Percentiles rank a stretch among this genome's conserved stretches.
These are phyloP conservation scores for Manihot esculenta DNA, from an alignment of 441 rosid genomes.

Conservation along the genomic window DNA sequence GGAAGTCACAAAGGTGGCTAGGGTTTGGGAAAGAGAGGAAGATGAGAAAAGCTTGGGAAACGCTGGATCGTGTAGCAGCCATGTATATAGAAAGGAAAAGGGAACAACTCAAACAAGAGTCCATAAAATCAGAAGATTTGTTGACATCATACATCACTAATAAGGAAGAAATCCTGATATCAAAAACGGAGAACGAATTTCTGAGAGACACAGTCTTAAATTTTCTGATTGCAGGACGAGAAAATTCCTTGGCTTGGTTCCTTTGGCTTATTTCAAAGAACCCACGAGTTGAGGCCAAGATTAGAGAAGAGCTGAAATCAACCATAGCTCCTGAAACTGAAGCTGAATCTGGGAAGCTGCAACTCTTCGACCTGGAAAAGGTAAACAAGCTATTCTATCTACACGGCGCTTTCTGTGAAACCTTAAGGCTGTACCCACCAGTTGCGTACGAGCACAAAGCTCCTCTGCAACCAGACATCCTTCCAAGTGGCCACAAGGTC, in stretches of 20 bases:
- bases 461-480: slow-evolving; percentile 7
- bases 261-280: slow-evolving; percentile 8
- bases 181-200: not conserved
- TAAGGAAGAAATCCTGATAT: not conserved
- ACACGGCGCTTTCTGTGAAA: slow-evolving; percentile 21
- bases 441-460: slow-evolving; percentile 1
- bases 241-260: slow-evolving; percentile 1
- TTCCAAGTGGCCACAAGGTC: slow-evolving; percentile 23
- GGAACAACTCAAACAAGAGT: not conserved
- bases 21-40: not conserved
- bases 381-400: slow-evolving; percentile 3
- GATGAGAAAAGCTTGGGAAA: not conserved
- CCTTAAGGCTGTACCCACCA: slow-evolving; percentile 25
- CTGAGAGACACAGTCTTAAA: not conserved
- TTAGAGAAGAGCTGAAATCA: not conserved
- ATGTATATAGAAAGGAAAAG: not conserved
- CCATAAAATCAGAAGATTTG: not conserved
- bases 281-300: not conserved
- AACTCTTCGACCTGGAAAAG: not conserved
- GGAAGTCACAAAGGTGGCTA: slow-evolving; percentile 9
- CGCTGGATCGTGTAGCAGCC: not conserved
- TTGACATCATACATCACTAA: not conserved
- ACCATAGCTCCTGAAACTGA: not conserved
- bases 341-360: not conserved
- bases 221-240: not conserved